Conservation (phyloP, 305 asterid species). For the Fraxinus velutina region DNA sequence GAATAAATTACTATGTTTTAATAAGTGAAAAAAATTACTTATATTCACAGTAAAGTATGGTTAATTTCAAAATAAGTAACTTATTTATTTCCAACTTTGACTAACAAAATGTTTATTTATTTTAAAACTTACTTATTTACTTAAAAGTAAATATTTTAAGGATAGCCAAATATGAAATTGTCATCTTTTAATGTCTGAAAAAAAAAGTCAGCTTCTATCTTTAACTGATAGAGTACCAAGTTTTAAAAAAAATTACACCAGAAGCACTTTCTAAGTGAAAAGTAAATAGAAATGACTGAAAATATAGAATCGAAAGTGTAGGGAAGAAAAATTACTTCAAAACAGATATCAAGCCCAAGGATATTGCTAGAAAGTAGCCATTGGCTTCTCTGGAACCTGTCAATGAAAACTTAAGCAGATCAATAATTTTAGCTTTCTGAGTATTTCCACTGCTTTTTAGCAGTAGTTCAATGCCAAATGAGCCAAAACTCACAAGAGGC, state of each 20-base stretch:
- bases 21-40: background rate
- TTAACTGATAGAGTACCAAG: background rate
- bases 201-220: background rate
- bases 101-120: background rate
- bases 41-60: background rate
- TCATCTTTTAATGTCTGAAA: background rate
- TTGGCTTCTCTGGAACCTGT: constrained; percentile 63
- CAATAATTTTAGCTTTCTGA: constrained; percentile 17
- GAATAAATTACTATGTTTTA: background rate
- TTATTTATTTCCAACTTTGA: background rate
- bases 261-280: constrained; percentile 7
- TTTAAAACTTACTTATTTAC: background rate
- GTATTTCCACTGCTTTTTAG: background rate
- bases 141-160: background rate
- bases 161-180: background rate
- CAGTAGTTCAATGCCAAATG: constrained; percentile 11
- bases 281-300: constrained; percentile 6
- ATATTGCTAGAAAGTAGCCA: constrained; percentile 85
- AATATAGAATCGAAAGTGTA: background rate
- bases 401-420: constrained; percentile 24
- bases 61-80: background rate
- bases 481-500: constrained; percentile 10
- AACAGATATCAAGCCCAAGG: constrained; percentile 83
- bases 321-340: constrained; percentile 59
- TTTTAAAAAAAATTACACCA: background rate